Conservation (phyloP, 805 yeast species). For the Jamesozyma piceae region DNA sequence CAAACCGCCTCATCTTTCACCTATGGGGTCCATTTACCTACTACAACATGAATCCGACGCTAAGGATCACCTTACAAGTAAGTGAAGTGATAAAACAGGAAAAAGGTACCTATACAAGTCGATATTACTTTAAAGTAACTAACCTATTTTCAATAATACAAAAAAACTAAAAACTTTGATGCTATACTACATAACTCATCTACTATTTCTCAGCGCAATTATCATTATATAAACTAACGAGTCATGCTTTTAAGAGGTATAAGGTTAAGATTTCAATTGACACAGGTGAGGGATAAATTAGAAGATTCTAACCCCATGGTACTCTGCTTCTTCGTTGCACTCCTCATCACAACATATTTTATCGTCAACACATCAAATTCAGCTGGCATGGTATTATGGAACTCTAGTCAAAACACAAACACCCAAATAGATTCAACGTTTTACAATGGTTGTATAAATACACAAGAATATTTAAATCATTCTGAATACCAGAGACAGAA, state of each 20-base stretch:
- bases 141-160: no score
- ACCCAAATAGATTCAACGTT: constrained; percentile 38
- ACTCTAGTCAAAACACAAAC: constrained; percentile 13
- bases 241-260: background rate
- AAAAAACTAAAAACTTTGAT: no score
- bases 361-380: constrained; percentile 2
- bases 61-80: no score
- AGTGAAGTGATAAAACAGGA: no score
- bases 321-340: constrained; percentile 2
- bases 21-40: no score
- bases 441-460: constrained; percentile 48
- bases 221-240: no score
- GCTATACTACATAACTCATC: no score
- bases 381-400: background rate
- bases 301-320: constrained; percentile 4
- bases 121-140: no score
- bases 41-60: no score
- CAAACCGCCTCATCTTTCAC: no score
- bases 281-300: background rate
- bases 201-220: no score
- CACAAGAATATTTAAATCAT: constrained; percentile 25
- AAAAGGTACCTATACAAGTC: no score
- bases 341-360: constrained; percentile 4
- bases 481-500: constrained; percentile 43
- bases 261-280: background rate